These are phyloP conservation scores for Pleodorina starrii DNA, from an alignment of 139 green algal genomes.

Conservation along the genomic window DNA sequence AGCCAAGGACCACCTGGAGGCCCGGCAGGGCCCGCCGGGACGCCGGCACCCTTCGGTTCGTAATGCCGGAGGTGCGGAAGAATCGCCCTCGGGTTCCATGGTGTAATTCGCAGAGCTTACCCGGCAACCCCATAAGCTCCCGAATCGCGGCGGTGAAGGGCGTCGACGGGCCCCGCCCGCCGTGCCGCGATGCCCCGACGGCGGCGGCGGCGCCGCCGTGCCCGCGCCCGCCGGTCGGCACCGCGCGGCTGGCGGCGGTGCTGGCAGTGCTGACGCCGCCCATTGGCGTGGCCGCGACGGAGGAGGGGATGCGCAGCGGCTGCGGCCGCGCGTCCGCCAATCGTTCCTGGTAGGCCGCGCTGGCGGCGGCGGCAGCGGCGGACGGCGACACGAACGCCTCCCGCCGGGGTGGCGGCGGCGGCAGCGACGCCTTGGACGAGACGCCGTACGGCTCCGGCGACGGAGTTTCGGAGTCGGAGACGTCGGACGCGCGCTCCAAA, in stretches of 20 bases:
- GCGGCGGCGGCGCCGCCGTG: background rate
- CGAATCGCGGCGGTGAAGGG: constrained; percentile 65
- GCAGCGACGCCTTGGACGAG: background rate
- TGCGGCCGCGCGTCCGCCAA: constrained; percentile 38
- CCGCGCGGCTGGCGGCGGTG: constrained; percentile 24
- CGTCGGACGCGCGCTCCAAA: constrained; percentile 46
- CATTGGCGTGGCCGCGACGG: constrained; percentile 45
- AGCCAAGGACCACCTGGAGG: too few species aligned
- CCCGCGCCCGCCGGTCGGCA: constrained; percentile 9
- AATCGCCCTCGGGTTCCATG: too few species aligned
- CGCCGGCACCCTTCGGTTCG: too few species aligned
- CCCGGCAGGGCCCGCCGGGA: too few species aligned
- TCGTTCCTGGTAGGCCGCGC: background rate
- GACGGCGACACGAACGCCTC: constrained; percentile 18
- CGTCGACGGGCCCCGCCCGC: constrained; percentile 36
- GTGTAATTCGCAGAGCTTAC: background rate
- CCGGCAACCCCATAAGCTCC: constrained; percentile 66
- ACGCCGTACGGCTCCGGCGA: background rate
- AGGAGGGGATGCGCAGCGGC: constrained; percentile 47
- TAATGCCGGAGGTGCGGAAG: too few species aligned
- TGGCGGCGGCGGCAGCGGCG: background rate
- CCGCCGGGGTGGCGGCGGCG: background rate
- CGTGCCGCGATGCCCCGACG: background rate
- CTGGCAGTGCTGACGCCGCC: constrained; percentile 24
- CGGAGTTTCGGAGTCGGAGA: background rate